phyloP scores from a whole-genome alignment of 129 eudicot genomes.

The Lactuca saligna region DNA sequence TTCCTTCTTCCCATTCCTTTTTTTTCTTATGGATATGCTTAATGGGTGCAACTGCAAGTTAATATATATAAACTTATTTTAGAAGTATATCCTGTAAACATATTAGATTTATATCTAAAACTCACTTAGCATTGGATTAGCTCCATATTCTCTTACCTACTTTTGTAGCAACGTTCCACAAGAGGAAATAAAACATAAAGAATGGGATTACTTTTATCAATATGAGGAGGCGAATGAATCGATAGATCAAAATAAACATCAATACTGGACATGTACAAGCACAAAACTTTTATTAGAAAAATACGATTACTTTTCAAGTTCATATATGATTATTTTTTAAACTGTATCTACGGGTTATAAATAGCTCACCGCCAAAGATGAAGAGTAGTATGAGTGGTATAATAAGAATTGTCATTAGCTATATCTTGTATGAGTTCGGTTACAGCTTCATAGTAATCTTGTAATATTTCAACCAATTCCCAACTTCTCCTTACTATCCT shows the following conservation, averaged over 20 bases:
- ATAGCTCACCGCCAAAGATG: neutral
- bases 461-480: too few species aligned
- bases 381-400: too few species aligned
- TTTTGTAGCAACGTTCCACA: neutral
- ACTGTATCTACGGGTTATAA: neutral
- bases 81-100: too few species aligned
- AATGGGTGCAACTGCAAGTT: neutral
- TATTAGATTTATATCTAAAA: neutral
- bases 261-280: neutral
- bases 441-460: too few species aligned
- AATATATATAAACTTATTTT: neutral
- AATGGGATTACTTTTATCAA: neutral
- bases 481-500: neutral
- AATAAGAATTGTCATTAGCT: neutral
- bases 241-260: neutral
- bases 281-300: neutral
- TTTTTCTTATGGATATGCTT: neutral
- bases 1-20: neutral
- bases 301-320: neutral
- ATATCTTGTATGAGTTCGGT: neutral
- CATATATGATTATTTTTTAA: neutral
- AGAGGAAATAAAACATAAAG: neutral
- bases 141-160: neutral
- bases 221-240: neutral
- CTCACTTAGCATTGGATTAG: neutral